Base-by-base conservation (phyloP, 2,329 filamentous ascomycete species). In the Myriosclerotinia duriaeana region DNA sequence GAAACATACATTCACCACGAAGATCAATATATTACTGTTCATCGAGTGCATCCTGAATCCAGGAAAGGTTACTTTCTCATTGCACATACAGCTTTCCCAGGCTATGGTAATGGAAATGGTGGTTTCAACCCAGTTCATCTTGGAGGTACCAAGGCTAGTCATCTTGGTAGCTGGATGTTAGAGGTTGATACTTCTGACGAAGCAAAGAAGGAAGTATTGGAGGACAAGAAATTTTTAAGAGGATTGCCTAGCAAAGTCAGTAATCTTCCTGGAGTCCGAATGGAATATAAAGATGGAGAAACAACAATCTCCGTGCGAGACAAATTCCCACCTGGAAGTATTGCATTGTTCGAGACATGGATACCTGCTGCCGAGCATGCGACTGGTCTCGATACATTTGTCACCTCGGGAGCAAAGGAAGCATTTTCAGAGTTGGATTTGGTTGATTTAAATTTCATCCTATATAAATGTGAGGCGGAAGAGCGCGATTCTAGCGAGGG, bases 1-100 rank as follows among this genome's bases (percentile, higher is more conserved):
- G 95, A 99, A 78, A 97, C 93, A 9, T 94, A 97, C 75, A 92
- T 99, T 64, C 94, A 99, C 75, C 95, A 99, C 76, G 93, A 98
- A 70, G 90, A 92, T 66, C 91, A 99, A 77, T 97, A 97, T 76
- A 90, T 99, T 74, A 99, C 95, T 0, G 92, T 99, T 8, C 95
- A 99, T 77, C 85, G 96, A 69, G 92, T 98, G 3, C 93, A 99
- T 75, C 95, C 94, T 0, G 88, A 91, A 75, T 96, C 92, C 1
- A 86, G 95, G 67, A 96, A 95, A 77, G 95, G 95, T 0, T 94
- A 97, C 78, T 97, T 98, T 78, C 81, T 98, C 56, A 93, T 99
- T 72, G 94, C 96, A 0, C 95, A 98, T 74, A 98, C 95, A 5
- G 95, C 96, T 0, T 99, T 94, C 79, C 92, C 93, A 1, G 93